Evolutionary conservation across 306 rosid genomes (phyloP), one percentile per base, ranked within the genome.

Genomic region (Trifolium pratense): DNA sequence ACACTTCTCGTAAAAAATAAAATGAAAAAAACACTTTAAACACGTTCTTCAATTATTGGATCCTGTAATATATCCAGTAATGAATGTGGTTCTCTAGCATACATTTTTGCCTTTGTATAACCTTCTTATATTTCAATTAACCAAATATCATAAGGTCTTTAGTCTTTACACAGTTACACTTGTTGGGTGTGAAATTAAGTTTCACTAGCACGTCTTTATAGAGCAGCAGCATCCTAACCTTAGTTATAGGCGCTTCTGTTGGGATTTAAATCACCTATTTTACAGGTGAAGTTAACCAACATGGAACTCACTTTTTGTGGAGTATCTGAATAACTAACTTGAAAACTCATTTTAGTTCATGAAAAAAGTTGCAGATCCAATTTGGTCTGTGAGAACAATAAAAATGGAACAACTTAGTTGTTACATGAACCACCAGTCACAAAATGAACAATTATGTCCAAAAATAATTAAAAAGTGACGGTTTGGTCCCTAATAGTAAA

Each of bases 41-140:
- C 59, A 10, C 29, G 16, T 39, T 64, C 75, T 75, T 75, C 81
- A 58, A 75, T 71, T 75, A 70, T 59, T 75, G 73, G 53, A 49
- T 59, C 57, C 2, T 32, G 12, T 65, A 42, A 5, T 52, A 5
- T 52, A 58, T 57, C 71, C 71, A 57, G 9, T 36, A 73, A 18
- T n/a, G 11, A 56, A 68, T 18, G 32, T 21, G 36, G 34, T 61
- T 17, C 45, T 62, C 68, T 62, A 34, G 31, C 62, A 56, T 23
- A 56, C 34, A 56, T 32, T 25, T 17, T 23, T 5, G 36, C 34
- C 15, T 20, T 40, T 51, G n/a, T 39, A 39, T 43, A 64, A 64
- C 12, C 43, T 60, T 20, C 7, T 14, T 3, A 8, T 36, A 11
- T 18, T 59, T 60, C 14, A 57, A 12, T 25, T 57, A 14, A 58